Evolutionary conservation across 148 eudicot species (phyloP).

Genomic region (Vaccinium corymbosum): DNA sequence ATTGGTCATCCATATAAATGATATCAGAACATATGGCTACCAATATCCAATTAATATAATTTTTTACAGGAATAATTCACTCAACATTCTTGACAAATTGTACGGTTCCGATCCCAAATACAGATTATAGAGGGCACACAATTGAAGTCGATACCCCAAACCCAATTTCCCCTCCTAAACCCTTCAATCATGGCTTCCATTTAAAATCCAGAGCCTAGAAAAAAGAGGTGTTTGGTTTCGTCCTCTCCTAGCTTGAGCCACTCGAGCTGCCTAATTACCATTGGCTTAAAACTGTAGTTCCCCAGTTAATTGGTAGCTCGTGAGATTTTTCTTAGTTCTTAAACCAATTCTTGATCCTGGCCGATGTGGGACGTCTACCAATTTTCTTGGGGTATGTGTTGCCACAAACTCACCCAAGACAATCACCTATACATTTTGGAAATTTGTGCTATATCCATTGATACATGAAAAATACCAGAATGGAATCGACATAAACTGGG

Average conservation of each 20-base stretch:
- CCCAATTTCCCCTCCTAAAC: not conserved
- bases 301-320: not conserved
- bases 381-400: not conserved
- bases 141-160: not conserved
- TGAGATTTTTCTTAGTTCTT: not conserved
- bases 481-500: not conserved
- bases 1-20: too few relatives aligned
- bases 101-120: too few relatives aligned
- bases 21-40: too few relatives aligned
- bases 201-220: not conserved
- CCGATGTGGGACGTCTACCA: not conserved
- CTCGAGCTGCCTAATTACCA: not conserved
- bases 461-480: not conserved
- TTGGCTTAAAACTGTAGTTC: not conserved
- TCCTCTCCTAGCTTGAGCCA: not conserved
- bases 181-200: not conserved
- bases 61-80: too few relatives aligned
- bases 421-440: not conserved
- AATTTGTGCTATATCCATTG: not conserved
- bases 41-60: too few relatives aligned
- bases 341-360: not conserved
- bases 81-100: too few relatives aligned
- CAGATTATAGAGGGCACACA: too few relatives aligned
- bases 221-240: not conserved
- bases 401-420: not conserved